Conservation (phyloP, 1,284 basidiomycete species). For the Ustilago bromivora region DNA sequence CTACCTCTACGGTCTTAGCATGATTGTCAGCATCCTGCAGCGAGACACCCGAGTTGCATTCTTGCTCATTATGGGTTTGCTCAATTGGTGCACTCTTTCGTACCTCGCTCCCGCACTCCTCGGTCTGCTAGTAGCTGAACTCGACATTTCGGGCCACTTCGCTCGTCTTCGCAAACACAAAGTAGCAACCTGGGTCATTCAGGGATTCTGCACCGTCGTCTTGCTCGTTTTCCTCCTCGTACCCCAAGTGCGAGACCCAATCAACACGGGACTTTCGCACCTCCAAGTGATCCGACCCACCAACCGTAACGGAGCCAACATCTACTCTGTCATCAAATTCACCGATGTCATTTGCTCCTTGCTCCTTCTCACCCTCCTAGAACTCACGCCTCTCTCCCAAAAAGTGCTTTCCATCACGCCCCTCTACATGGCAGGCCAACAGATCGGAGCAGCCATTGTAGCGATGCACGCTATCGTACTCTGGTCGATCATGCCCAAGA, state of each 20-base stretch:
- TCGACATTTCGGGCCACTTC: slow-evolving; percentile 40
- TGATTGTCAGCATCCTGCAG: slow-evolving; percentile 40
- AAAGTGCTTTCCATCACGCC: slow-evolving; percentile 17
- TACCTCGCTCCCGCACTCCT: slow-evolving; percentile 46
- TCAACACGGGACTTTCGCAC: slow-evolving; percentile 31
- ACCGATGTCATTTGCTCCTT: slow-evolving; percentile 38
- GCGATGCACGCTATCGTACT: slow-evolving; percentile 42
- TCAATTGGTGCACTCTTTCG: slow-evolving; percentile 40
- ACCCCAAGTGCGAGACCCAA: slow-evolving; percentile 30
- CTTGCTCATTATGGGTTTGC: slow-evolving; percentile 24
- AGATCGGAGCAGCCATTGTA: slow-evolving; percentile 40
- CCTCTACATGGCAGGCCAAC: slow-evolving; percentile 46
- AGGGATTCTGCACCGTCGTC: slow-evolving; percentile 21
- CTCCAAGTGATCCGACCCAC: slow-evolving; percentile 40
- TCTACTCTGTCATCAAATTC: slow-evolving; percentile 41
- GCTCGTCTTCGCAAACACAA: slow-evolving; percentile 19
- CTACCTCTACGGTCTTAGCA: slow-evolving; percentile 42
- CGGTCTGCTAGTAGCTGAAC: slow-evolving; percentile 40
- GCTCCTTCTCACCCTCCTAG: slow-evolving; percentile 33
- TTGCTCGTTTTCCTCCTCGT: slow-evolving; percentile 40
- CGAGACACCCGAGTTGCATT: slow-evolving; percentile 39
- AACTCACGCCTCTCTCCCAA: slow-evolving; percentile 28
- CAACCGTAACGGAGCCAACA: slow-evolving; percentile 27
- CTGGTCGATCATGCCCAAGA: slow-evolving; percentile 46
- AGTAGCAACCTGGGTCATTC: slow-evolving; percentile 15